phyloP scores from a whole-genome alignment of 1,139 yeast species.

The Ogataea hybrid region DNA sequence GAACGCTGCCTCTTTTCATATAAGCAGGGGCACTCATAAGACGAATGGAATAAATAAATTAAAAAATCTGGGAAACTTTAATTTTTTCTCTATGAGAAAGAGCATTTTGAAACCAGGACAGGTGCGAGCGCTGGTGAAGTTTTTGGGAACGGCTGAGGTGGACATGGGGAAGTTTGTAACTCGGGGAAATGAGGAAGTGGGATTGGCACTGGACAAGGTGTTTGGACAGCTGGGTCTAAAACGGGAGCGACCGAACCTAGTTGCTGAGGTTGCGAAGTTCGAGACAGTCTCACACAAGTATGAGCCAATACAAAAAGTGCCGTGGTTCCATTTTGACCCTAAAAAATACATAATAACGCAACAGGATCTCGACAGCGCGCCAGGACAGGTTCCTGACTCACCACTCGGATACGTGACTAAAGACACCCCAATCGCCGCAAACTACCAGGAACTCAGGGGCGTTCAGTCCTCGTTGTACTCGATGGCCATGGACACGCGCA shows the following conservation, averaged over 20 bases:
- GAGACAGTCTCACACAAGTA: background rate
- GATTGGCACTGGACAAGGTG: slow-evolving; percentile 1
- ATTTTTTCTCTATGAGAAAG: no score
- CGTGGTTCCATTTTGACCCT: slow-evolving; percentile 17
- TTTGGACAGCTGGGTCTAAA: slow-evolving; percentile 3
- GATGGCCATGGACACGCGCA: slow-evolving; percentile 10
- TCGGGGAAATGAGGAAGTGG: background rate
- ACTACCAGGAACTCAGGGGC: slow-evolving; percentile 24
- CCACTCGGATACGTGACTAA: slow-evolving; percentile 10
- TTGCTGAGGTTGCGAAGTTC: background rate
- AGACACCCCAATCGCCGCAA: slow-evolving; percentile 15
- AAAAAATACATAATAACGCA: slow-evolving; percentile 12
- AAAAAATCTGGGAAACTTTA: background rate
- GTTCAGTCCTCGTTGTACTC: slow-evolving; percentile 23
- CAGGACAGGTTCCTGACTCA: slow-evolving; percentile 18
- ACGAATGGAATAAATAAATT: background rate
- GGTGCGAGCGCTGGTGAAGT: background rate
- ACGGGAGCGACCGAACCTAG: background rate
- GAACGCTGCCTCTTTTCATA: slow-evolving; percentile 3
- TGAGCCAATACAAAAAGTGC: slow-evolving; percentile 12
- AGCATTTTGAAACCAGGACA: background rate
- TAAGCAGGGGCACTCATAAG: slow-evolving; percentile 7
- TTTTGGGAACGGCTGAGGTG: background rate
- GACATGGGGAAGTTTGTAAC: background rate
- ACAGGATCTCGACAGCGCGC: slow-evolving; percentile 17